Base-by-base conservation (phyloP, 106 monocot genomes). In the Narthecium ossifragum region DNA sequence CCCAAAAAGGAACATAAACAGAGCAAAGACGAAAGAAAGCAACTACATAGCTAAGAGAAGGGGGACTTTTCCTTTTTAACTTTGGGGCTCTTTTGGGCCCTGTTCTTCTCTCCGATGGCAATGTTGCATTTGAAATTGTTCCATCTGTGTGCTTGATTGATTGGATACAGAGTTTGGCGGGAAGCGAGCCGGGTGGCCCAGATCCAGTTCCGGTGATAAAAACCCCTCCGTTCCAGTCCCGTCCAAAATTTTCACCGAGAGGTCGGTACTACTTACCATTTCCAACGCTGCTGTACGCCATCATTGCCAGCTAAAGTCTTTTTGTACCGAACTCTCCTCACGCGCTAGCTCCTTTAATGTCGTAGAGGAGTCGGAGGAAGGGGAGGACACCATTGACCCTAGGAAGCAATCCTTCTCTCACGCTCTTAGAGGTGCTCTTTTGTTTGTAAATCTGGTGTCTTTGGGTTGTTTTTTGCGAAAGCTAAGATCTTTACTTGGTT, bases 121-220 rank as follows among this genome's bases (percentile, higher is more conserved):
- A 10, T 36, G 23, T 18, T 17, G 46, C 5, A 17, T 61, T 40
- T 34, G 18, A 18, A 3, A 10, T 7, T 29, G 1, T 2, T 34
- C 18, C 5, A 23, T 53, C 18, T 32, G 46, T 11, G 38, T 38
- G 34, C 20, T 51, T 18, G 26, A 49, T 69, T 70, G 64, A 33
- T 46, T 59, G 43, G 47, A 53, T 53, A 39, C 69, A 82, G 87
- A 63, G 58, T 64, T 79, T 82, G 72, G 82, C 72, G 39, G 72
- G 63, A 71, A 55, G 66, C 37, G 72, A 74, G 23, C 55, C 56
- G 36, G 49, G n/a, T 41, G 71, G 67, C 46, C 75, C 78, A 57
- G 72, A 79, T 62, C 77, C 43, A 50, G 74, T 62, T 69, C 70
- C 38, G 48, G 46, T 57, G 41, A 53, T 34, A 40, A 61, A 51